Evolutionary conservation across 2,329 filamentous ascomycete genomes (phyloP).

Genomic region (Pyrenochaeta sp.): DNA sequence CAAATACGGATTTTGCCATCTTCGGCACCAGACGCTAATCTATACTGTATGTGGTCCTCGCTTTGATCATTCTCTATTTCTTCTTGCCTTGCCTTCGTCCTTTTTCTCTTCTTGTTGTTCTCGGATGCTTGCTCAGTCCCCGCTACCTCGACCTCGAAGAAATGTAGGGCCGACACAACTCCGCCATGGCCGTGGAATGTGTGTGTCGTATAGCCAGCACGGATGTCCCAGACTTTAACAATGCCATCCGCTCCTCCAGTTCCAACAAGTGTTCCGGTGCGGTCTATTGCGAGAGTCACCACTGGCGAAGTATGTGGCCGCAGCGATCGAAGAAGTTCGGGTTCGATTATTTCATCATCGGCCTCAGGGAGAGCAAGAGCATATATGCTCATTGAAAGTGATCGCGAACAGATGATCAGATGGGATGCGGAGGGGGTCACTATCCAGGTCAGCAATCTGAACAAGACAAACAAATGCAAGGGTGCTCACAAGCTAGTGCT

Average conservation of each 20-base stretch:
- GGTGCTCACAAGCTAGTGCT: constrained; percentile 71
- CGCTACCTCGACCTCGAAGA: constrained; percentile 75
- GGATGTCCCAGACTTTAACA: constrained; percentile 97
- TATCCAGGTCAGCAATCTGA: constrained; percentile 50
- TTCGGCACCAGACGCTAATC: constrained; percentile 89
- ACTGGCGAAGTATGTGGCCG: constrained; percentile 93
- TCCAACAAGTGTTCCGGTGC: constrained; percentile 86
- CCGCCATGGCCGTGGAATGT: constrained; percentile 94
- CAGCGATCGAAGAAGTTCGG: constrained; percentile 76
- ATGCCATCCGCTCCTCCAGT: constrained; percentile 92
- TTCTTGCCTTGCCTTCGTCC: constrained; percentile 55
- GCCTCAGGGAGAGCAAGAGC: constrained; percentile 67
- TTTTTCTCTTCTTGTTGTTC: constrained; percentile 46
- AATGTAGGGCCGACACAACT: constrained; percentile 86
- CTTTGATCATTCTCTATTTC: constrained; percentile 48
- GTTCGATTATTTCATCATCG: constrained; percentile 64
- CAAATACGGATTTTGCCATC: constrained; percentile 92
- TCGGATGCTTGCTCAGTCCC: constrained; percentile 56
- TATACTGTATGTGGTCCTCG: constrained; percentile 68
- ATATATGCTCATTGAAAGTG: constrained; percentile 95
- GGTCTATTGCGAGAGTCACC: constrained; percentile 82
- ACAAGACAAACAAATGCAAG: too few relatives aligned
- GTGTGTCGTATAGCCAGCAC: constrained; percentile 88
- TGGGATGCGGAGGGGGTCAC: constrained; percentile 90
- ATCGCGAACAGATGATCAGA: constrained; percentile 89